Percentiles rank a stretch among this genome's conserved stretches.
phyloP scores from a whole-genome alignment of 495 filamentous ascomycete species.

The Talaromyces adpressus region DNA sequence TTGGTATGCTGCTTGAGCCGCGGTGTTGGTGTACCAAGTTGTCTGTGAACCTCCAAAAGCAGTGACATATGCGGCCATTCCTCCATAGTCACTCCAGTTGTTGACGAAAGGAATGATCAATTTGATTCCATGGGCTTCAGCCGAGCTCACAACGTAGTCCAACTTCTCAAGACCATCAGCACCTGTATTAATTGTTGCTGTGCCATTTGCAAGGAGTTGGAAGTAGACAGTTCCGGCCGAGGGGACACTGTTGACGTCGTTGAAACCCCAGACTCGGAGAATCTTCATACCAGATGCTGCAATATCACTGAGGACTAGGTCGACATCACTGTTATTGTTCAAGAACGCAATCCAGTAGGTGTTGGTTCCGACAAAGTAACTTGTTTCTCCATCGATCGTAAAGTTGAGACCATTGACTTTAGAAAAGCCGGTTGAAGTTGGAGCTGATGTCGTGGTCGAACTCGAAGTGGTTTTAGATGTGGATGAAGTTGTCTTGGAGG shows the following conservation, averaged over 20 bases:
- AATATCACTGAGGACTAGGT: conserved; percentile 39
- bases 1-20: conserved; percentile 49
- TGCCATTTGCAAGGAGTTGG: conserved; percentile 43
- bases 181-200: conserved; percentile 53
- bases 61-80: conserved; percentile 52
- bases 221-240: conserved; percentile 43
- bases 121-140: conserved; percentile 46
- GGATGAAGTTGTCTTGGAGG: neutral
- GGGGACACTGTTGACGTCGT: conserved; percentile 41
- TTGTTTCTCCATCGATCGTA: conserved; percentile 14
- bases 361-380: conserved; percentile 56
- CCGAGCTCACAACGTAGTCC: conserved; percentile 53
- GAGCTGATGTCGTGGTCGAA: neutral
- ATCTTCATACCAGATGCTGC: conserved; percentile 52
- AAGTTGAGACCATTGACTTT: conserved; percentile 12
- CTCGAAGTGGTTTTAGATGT: neutral
- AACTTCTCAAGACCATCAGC: conserved; percentile 51
- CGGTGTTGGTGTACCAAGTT: conserved; percentile 45
- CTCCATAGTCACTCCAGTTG: conserved; percentile 55
- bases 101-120: conserved; percentile 45
- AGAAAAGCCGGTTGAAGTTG: neutral
- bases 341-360: conserved; percentile 63
- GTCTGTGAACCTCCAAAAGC: conserved; percentile 43
- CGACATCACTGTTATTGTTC: conserved; percentile 48
- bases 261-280: conserved; percentile 62